phyloP scores from a whole-genome alignment of 805 yeast species.

The Cyberlindnera subsufficiens region DNA sequence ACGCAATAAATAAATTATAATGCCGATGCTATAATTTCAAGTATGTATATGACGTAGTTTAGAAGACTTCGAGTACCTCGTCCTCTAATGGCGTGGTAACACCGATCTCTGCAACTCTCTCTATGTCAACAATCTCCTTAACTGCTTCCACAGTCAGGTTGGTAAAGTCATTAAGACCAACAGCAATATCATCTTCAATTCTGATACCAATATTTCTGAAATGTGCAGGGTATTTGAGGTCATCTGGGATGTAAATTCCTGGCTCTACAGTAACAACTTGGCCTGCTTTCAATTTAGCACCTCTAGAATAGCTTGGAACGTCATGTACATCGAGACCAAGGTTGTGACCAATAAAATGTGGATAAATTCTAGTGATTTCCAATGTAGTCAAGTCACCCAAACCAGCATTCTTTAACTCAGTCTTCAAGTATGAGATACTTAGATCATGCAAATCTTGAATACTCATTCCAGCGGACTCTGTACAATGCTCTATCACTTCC shows the following conservation, averaged over 20 bases:
- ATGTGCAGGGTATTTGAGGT: slow-evolving; percentile 62
- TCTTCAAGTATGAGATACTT: slow-evolving; percentile 53
- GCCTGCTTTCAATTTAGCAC: slow-evolving; percentile 47
- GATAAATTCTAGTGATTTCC: slow-evolving; percentile 60
- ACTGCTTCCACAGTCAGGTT: slow-evolving; percentile 76
- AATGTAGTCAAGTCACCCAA: slow-evolving; percentile 44
- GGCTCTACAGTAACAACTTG: slow-evolving; percentile 96
- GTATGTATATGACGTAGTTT: background rate
- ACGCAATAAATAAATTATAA: background rate
- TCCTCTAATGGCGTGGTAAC: slow-evolving; percentile 42
- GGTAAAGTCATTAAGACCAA: slow-evolving; percentile 54
- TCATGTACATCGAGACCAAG: slow-evolving; percentile 91
- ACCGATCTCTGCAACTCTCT: slow-evolving; percentile 56
- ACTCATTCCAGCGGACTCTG: slow-evolving; percentile 43
- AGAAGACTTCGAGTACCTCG: slow-evolving; percentile 31
- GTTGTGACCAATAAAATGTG: slow-evolving; percentile 95
- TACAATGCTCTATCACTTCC: slow-evolving; percentile 67
- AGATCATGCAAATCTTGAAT: slow-evolving; percentile 71
- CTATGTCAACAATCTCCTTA: slow-evolving; percentile 82
- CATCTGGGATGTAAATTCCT: slow-evolving; percentile 84
- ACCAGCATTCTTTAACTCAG: slow-evolving; percentile 71
- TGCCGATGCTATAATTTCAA: background rate
- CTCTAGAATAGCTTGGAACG: slow-evolving; percentile 58
- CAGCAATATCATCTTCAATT: slow-evolving; percentile 88
- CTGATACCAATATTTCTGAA: slow-evolving; percentile 90